Evolutionary conservation across 208 protist species (phyloP).

Genomic region (Novymonas esmeraldas): DNA sequence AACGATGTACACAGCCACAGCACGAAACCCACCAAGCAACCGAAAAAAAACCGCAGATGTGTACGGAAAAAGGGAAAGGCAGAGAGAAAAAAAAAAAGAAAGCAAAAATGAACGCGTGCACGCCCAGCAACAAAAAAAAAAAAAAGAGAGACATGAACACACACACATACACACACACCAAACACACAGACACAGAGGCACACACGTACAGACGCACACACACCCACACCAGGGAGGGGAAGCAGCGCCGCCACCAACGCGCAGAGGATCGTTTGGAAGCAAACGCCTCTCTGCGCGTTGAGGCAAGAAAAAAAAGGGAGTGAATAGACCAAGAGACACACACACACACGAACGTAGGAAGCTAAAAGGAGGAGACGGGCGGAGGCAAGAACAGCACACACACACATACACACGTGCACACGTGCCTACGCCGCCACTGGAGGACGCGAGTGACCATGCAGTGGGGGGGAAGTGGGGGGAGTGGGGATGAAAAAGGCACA

Average conservation of each 20-base stretch:
- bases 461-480: too few relatives aligned
- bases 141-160: neutral
- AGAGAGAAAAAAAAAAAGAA: neutral
- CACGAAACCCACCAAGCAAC: too few relatives aligned
- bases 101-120: neutral
- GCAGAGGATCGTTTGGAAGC: too few relatives aligned
- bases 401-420: neutral
- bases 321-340: too few relatives aligned
- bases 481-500: too few relatives aligned
- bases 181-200: neutral
- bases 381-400: neutral
- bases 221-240: too few relatives aligned
- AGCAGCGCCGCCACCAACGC: too few relatives aligned
- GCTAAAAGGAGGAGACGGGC: conserved; percentile 1
- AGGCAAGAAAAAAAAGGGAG: too few relatives aligned
- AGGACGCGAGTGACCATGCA: too few relatives aligned
- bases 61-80: neutral
- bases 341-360: neutral
- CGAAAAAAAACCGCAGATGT: neutral
- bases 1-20: too few relatives aligned
- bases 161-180: neutral
- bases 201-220: neutral
- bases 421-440: neutral
- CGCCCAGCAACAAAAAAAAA: neutral
- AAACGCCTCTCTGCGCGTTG: too few relatives aligned